These are phyloP conservation scores for Setaria viridis DNA, from an alignment of 202 grass and related monocot genomes.

Conservation along the genomic window DNA sequence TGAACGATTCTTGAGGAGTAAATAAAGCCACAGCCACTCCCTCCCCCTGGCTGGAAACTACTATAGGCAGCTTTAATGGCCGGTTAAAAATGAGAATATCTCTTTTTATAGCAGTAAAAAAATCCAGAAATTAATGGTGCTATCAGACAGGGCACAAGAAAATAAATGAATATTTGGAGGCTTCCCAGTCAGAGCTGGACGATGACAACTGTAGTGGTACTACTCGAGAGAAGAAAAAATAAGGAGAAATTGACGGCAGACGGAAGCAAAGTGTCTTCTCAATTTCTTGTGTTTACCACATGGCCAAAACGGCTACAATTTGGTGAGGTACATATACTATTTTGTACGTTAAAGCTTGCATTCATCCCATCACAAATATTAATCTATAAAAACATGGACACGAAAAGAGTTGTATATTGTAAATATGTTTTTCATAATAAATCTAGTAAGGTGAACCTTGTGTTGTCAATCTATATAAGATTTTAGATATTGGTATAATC, in stretches of 20 bases:
- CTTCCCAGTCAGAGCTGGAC: background rate
- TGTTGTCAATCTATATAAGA: no score
- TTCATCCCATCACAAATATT: background rate
- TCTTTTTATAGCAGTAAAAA: slow-evolving; percentile 47
- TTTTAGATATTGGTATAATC: no score
- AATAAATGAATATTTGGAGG: background rate
- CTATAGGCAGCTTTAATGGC: slow-evolving; percentile 28
- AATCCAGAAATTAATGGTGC: slow-evolving; percentile 20
- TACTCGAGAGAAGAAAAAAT: background rate
- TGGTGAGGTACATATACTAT: background rate
- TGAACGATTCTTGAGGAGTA: slow-evolving; percentile 78
- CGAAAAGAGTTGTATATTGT: no score
- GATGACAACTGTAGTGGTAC: slow-evolving; percentile 22
- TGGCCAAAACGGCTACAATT: background rate
- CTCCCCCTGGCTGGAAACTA: slow-evolving; percentile 32
- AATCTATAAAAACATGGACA: background rate
- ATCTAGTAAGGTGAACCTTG: no score
- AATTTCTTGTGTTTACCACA: background rate
- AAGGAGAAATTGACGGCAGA: background rate
- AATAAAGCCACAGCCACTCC: slow-evolving; percentile 71
- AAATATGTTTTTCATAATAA: no score
- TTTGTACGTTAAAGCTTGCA: background rate
- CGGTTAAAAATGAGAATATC: slow-evolving; percentile 44
- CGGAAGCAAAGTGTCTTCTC: background rate
- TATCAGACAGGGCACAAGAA: background rate